These are phyloP conservation scores for Monascus ruber DNA, from an alignment of 2,329 filamentous ascomycete genomes.

Conservation along the genomic window DNA sequence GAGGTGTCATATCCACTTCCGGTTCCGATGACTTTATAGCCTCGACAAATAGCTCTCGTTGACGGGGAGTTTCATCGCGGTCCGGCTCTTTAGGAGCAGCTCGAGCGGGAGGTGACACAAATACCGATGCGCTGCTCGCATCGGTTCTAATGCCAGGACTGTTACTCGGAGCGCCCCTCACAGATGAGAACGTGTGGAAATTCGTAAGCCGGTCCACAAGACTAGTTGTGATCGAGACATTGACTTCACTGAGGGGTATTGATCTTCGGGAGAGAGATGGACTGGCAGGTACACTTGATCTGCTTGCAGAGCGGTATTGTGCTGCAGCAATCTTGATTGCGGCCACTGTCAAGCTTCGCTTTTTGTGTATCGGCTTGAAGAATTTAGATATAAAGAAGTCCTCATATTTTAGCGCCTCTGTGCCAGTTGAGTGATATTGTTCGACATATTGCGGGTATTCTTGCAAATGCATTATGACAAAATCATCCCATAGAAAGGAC, in stretches of 20 bases:
- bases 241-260: neutral
- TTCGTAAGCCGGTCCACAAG: conserved; percentile 14
- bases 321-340: conserved; percentile 19
- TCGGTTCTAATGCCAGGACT: conserved; percentile 4
- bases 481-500: conserved; percentile 36
- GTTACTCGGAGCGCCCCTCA: conserved; percentile 2
- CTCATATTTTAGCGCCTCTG: conserved; percentile 23
- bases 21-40: neutral
- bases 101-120: conserved; percentile 3
- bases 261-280: neutral
- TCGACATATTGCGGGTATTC: conserved; percentile 27
- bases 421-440: conserved; percentile 11
- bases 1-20: neutral
- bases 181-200: conserved; percentile 14
- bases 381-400: conserved; percentile 27
- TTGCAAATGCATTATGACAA: conserved; percentile 28
- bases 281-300: conserved; percentile 1
- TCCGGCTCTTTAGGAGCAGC: neutral
- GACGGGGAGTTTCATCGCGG: neutral
- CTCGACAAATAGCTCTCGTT: neutral
- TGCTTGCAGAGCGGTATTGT: conserved; percentile 7
- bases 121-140: conserved; percentile 4
- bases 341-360: conserved; percentile 24
- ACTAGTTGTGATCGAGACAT: conserved; percentile 15
- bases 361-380: conserved; percentile 21